These are phyloP conservation scores for Ampelomyces quisqualis DNA, from an alignment of 2,329 filamentous ascomycete species.

Conservation along the genomic window DNA sequence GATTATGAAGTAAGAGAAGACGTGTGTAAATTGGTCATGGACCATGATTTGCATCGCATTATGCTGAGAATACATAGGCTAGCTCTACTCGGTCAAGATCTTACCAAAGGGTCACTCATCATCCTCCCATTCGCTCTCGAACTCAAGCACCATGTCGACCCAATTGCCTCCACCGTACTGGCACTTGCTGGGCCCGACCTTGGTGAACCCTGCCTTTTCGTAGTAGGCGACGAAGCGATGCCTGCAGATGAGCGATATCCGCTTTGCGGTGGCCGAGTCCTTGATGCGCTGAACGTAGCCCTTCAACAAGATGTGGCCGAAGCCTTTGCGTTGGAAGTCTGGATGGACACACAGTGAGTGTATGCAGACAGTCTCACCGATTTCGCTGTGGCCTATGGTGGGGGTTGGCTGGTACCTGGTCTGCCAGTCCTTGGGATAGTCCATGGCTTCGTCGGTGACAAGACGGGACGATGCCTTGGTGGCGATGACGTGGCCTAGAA, in stretches of 20 bases:
- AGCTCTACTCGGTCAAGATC: too few relatives aligned
- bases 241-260: conserved; percentile 74
- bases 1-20: too few relatives aligned
- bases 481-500: conserved; percentile 76
- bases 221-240: conserved; percentile 75
- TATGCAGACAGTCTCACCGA: conserved; percentile 72
- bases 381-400: conserved; percentile 67
- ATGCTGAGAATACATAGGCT: too few relatives aligned
- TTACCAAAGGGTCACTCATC: conserved; percentile 1
- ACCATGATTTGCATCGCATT: too few relatives aligned
- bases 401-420: conserved; percentile 42
- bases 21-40: too few relatives aligned
- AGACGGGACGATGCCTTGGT: conserved; percentile 65
- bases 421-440: conserved; percentile 67
- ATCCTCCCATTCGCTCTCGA: conserved; percentile 22
- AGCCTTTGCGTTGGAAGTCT: conserved; percentile 69
- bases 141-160: conserved; percentile 69
- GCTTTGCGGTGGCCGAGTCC: conserved; percentile 67
- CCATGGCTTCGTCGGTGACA: conserved; percentile 77
- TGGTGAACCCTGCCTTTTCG: conserved; percentile 69
- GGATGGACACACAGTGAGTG: conserved; percentile 82
- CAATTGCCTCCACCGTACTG: conserved; percentile 78
- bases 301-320: conserved; percentile 73
- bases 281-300: conserved; percentile 77
- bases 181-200: conserved; percentile 67